These are phyloP conservation scores for Rutstroemia sp. DNA, from an alignment of 2,329 filamentous ascomycete genomes.

Conservation along the genomic window DNA sequence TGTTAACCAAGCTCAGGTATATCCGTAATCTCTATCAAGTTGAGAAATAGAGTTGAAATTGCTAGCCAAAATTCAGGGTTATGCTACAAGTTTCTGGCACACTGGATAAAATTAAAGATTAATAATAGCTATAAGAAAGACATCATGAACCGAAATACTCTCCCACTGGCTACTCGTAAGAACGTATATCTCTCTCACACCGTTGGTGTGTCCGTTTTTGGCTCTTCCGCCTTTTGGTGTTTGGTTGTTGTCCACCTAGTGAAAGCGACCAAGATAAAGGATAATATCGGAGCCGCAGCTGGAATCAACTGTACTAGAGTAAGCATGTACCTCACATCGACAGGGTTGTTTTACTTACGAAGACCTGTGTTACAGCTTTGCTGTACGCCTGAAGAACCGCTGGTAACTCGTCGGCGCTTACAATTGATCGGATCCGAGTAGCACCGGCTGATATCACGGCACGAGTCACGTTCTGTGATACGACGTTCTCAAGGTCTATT, in stretches of 20 bases:
- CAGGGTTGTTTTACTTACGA: neutral
- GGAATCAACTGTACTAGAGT: neutral
- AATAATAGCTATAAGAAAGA: too few relatives aligned
- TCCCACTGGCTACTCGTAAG: too few relatives aligned
- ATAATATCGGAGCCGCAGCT: neutral
- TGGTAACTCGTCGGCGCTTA: neutral
- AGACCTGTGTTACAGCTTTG: neutral
- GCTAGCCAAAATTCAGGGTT: too few relatives aligned
- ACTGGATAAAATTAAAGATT: too few relatives aligned
- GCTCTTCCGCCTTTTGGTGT: neutral
- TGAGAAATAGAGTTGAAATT: too few relatives aligned
- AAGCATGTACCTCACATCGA: neutral
- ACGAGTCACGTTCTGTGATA: neutral
- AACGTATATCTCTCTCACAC: neutral
- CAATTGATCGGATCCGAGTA: neutral
- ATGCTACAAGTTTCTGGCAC: too few relatives aligned
- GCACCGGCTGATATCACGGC: neutral
- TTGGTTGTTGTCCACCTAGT: neutral
- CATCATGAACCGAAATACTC: too few relatives aligned
- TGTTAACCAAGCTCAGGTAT: too few relatives aligned
- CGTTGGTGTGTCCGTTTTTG: neutral
- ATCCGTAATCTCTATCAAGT: too few relatives aligned
- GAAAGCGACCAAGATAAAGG: neutral
- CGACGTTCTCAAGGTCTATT: neutral
- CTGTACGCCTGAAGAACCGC: slow-evolving; percentile 2